Conservation (phyloP, 1,139 yeast species). For the Taphrina sp. region DNA sequence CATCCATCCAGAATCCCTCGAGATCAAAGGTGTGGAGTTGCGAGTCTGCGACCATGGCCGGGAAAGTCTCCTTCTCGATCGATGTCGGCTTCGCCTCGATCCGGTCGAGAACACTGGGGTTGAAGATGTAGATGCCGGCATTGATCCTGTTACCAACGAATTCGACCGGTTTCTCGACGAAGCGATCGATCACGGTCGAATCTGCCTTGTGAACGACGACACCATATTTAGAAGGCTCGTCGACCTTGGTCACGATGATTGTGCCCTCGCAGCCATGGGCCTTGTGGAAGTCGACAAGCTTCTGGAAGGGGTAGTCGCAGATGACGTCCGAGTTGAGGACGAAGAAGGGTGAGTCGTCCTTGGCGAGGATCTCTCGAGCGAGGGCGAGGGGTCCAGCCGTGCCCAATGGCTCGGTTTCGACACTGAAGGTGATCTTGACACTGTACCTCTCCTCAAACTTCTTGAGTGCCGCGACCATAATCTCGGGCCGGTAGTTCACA, state of each 20-base stretch:
- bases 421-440: slow-evolving; percentile 92
- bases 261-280: slow-evolving; percentile 98
- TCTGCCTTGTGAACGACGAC: slow-evolving; percentile 96
- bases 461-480: slow-evolving; percentile 91
- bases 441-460: slow-evolving; percentile 94
- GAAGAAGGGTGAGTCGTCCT: slow-evolving; percentile 94
- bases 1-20: slow-evolving; percentile 99
- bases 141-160: slow-evolving; percentile 91
- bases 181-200: slow-evolving; percentile 93
- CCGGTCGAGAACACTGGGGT: slow-evolving; percentile 94
- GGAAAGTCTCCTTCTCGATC: slow-evolving; percentile 99
- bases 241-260: slow-evolving; percentile 98
- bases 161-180: slow-evolving; percentile 99
- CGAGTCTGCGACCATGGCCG: slow-evolving; percentile 83
- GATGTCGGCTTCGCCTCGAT: slow-evolving; percentile 98
- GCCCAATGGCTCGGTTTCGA: slow-evolving; percentile 98
- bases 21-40: slow-evolving; percentile 92
- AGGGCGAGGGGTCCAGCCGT: slow-evolving; percentile 99
- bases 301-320: slow-evolving; percentile 96
- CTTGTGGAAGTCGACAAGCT: slow-evolving; percentile 87
- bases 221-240: slow-evolving; percentile 99
- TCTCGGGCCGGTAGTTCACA: slow-evolving; percentile 99
- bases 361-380: slow-evolving; percentile 89
- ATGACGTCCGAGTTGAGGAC: slow-evolving; percentile 97
- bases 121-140: slow-evolving; percentile 94